Percentiles rank a stretch among this genome's conserved stretches.
phyloP scores from a whole-genome alignment of 495 filamentous ascomycete species.

The Rostrohypoxylon terebratum region DNA sequence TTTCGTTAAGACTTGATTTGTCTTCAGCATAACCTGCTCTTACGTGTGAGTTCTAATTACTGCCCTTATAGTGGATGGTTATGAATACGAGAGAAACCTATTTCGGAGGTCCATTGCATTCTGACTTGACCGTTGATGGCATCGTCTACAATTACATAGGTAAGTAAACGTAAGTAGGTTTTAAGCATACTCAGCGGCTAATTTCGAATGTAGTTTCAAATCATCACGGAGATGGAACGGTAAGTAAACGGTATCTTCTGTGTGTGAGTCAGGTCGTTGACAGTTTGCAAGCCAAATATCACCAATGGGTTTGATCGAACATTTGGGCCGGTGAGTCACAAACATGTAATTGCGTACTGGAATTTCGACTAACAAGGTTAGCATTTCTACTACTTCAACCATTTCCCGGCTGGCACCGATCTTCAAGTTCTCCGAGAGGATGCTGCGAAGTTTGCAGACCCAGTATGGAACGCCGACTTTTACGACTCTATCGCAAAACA shows the following conservation, averaged over 20 bases:
- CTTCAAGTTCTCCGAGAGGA: constrained; percentile 60
- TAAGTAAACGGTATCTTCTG: constrained; percentile 8
- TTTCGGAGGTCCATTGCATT: constrained; percentile 67
- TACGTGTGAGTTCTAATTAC: neutral
- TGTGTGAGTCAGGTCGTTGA: constrained; percentile 14
- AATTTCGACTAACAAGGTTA: constrained; percentile 38
- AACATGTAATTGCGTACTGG: neutral
- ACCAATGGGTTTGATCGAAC: constrained; percentile 69
- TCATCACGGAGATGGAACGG: constrained; percentile 67
- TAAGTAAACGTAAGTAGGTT: constrained; percentile 20
- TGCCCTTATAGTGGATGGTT: constrained; percentile 58
- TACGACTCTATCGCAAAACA: constrained; percentile 68
- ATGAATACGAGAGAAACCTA: constrained; percentile 72
- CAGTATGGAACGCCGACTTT: constrained; percentile 65
- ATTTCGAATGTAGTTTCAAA: constrained; percentile 58
- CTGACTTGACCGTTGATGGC: constrained; percentile 67
- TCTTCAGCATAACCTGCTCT: neutral
- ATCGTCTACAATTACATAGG: constrained; percentile 59
- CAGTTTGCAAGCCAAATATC: constrained; percentile 61
- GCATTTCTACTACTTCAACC: constrained; percentile 68
- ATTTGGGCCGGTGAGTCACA: constrained; percentile 59
- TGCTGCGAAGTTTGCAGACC: constrained; percentile 58
- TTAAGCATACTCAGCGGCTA: constrained; percentile 7
- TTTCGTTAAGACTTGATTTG: neutral
- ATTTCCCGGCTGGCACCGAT: constrained; percentile 56